Conservation (phyloP, 192 early-diverging fungal genomes). For the Glomus cerebriforme region DNA sequence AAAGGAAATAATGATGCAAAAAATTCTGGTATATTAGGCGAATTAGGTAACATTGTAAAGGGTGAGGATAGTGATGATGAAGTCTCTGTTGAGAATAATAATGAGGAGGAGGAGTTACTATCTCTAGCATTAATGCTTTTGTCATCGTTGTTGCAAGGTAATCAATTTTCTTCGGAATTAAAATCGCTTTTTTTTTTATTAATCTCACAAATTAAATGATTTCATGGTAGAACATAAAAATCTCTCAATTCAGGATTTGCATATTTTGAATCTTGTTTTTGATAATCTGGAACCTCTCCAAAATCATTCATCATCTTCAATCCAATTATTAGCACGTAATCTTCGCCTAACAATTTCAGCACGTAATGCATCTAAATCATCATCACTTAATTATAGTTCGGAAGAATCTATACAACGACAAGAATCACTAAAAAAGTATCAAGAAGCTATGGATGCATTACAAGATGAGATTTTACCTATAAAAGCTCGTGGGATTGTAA, state of each 20-base stretch:
- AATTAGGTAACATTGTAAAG: slow-evolving; percentile 37
- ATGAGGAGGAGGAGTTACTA: slow-evolving; percentile 60
- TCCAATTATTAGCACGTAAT: slow-evolving; percentile 51
- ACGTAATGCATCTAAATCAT: slow-evolving; percentile 41
- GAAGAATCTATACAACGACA: slow-evolving; percentile 32
- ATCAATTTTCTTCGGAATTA: neutral
- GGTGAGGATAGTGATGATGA: slow-evolving; percentile 31
- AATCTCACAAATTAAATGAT: neutral
- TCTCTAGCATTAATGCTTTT: slow-evolving; percentile 63
- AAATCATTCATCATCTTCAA: slow-evolving; percentile 42
- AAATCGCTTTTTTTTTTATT: slow-evolving; percentile 7
- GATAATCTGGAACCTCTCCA: slow-evolving; percentile 42
- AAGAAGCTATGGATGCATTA: slow-evolving; percentile 75
- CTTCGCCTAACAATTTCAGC: slow-evolving; percentile 49
- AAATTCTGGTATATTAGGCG: neutral
- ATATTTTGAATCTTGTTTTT: slow-evolving; percentile 42
- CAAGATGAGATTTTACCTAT: slow-evolving; percentile 81
- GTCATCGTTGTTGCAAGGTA: slow-evolving; percentile 64
- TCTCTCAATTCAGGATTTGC: slow-evolving; percentile 43
- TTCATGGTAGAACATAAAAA: slow-evolving; percentile 47
- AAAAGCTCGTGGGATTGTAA: slow-evolving; percentile 82
- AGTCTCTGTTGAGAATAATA: slow-evolving; percentile 40
- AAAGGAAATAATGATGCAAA: neutral
- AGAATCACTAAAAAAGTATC: slow-evolving; percentile 60
- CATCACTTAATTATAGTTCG: neutral